phyloP scores from a whole-genome alignment of 352 stramenopile genomes.

The Globisporangium apiculatum region DNA sequence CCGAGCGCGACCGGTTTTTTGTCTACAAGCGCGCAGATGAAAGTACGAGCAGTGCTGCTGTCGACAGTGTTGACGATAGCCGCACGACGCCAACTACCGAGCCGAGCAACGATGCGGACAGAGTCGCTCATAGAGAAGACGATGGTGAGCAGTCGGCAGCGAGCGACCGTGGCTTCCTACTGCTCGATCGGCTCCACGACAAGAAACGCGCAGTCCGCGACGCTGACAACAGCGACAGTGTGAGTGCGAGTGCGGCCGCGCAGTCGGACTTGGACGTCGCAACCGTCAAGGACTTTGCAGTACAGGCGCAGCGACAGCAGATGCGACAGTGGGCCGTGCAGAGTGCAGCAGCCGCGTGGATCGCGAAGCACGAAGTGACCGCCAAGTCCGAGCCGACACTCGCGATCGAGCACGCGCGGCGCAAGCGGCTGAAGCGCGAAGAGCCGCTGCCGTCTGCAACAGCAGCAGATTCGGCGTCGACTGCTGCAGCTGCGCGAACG shows the following conservation, averaged over 20 bases:
- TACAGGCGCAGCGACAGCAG: slow-evolving; percentile 19
- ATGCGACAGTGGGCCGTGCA: slow-evolving; percentile 22
- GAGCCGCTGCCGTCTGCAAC: background rate
- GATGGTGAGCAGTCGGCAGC: background rate
- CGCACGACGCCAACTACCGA: background rate
- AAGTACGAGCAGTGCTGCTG: background rate
- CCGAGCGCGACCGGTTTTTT: slow-evolving; percentile 60
- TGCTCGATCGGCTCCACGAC: background rate
- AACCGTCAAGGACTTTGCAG: slow-evolving; percentile 20
- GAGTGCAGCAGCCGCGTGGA: slow-evolving; percentile 22
- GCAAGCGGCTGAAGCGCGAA: slow-evolving; percentile 17
- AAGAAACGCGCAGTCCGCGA: slow-evolving; percentile 5
- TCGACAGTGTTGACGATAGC: slow-evolving; percentile 1
- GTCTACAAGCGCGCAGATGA: slow-evolving; percentile 47
- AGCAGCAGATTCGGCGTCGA: background rate
- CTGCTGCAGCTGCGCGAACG: background rate
- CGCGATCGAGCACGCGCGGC: slow-evolving; percentile 33
- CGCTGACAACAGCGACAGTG: background rate
- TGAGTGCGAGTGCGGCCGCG: slow-evolving; percentile 14
- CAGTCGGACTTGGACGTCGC: slow-evolving; percentile 27
- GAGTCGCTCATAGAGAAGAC: slow-evolving; percentile 7
- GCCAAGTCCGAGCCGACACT: slow-evolving; percentile 36
- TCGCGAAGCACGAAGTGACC: slow-evolving; percentile 28
- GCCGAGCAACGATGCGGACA: background rate
- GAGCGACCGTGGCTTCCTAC: background rate